A percentile compares a stretch with the other conserved stretches of the same genome.
These are phyloP conservation scores for Dalbergia cultrata DNA, from an alignment of 306 rosid genomes.

Conservation along the genomic window DNA sequence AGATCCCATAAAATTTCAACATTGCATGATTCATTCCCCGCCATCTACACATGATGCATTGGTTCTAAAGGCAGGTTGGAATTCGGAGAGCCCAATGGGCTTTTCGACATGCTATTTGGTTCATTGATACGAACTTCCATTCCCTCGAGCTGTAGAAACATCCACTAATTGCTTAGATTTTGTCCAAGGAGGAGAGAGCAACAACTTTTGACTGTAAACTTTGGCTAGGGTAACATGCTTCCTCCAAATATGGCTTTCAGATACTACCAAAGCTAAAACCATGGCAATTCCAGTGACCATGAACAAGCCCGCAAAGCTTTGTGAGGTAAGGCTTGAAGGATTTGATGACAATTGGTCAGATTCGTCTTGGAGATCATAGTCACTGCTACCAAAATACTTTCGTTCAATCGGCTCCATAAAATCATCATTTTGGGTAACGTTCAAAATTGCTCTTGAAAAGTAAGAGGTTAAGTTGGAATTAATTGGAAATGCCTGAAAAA, in stretches of 20 bases:
- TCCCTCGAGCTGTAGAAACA: neutral
- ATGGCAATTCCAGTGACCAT: slow-evolving; percentile 28
- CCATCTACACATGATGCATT: too few relatives aligned
- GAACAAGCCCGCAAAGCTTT: slow-evolving; percentile 38
- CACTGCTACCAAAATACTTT: slow-evolving; percentile 26
- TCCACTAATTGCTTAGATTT: neutral
- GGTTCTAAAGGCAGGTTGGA: too few relatives aligned
- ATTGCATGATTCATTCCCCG: too few relatives aligned
- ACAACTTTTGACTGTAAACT: neutral
- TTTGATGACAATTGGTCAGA: neutral
- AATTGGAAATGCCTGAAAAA: slow-evolving; percentile 25
- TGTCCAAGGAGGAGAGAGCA: neutral
- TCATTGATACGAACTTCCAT: neutral
- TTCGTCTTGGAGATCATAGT: neutral
- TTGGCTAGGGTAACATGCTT: slow-evolving; percentile 4
- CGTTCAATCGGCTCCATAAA: neutral
- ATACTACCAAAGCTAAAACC: slow-evolving; percentile 18
- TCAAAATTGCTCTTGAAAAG: slow-evolving; percentile 37
- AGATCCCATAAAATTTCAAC: too few relatives aligned
- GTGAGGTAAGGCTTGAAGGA: slow-evolving; percentile 12
- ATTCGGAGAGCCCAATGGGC: too few relatives aligned
- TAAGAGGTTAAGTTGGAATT: neutral
- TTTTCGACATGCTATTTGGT: neutral
- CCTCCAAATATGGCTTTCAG: slow-evolving; percentile 24
- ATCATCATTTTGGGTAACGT: neutral